phyloP scores from a whole-genome alignment of 2,329 filamentous ascomycete species.

The Aureobasidium subglaciale region DNA sequence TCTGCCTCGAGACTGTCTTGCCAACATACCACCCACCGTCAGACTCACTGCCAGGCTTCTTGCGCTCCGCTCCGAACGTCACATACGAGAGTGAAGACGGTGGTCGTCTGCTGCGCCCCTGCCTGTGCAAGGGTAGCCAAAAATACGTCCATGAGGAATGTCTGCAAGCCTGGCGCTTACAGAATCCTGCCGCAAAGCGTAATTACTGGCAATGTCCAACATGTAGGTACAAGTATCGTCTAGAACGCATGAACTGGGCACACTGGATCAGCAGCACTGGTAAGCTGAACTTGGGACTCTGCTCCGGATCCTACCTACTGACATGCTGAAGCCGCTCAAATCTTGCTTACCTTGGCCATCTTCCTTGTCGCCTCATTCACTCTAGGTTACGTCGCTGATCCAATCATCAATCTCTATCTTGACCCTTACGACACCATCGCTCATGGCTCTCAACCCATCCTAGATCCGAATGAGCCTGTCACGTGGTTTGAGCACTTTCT shows the following conservation, averaged over 20 bases:
- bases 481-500: conserved; percentile 78
- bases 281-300: conserved; percentile 23
- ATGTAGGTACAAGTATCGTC: conserved; percentile 73
- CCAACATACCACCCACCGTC: conserved; percentile 48
- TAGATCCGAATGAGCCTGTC: conserved; percentile 41
- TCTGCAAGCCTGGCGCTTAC: conserved; percentile 71
- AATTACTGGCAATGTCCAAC: conserved; percentile 86
- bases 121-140: conserved; percentile 86
- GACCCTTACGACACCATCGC: conserved; percentile 54
- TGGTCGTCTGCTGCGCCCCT: conserved; percentile 78
- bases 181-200: conserved; percentile 58
- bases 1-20: conserved; percentile 70
- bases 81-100: conserved; percentile 69
- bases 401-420: conserved; percentile 80
- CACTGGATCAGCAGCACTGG: conserved; percentile 47
- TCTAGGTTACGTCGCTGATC: conserved; percentile 87
- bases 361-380: conserved; percentile 67
- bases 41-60: conserved; percentile 47
- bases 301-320: conserved; percentile 12
- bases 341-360: conserved; percentile 63
- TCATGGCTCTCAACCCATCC: conserved; percentile 15
- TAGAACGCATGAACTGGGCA: conserved; percentile 71
- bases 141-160: conserved; percentile 94
- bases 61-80: conserved; percentile 48
- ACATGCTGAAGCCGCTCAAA: conserved; percentile 50